phyloP scores from a whole-genome alignment of 768 basidiomycete species.

The Termitomyces sp. region DNA sequence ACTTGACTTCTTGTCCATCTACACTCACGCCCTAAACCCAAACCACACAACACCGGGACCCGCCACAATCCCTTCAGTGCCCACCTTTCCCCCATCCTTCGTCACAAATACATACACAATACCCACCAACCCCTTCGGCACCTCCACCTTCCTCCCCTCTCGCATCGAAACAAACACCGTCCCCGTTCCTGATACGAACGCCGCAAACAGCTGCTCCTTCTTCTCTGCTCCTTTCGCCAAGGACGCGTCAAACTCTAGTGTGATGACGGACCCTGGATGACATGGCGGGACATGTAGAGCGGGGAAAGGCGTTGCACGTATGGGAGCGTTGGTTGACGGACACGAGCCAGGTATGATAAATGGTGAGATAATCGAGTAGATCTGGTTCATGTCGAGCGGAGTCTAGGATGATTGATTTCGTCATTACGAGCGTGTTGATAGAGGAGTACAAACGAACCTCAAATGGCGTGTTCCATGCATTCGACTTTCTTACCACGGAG shows the following conservation, averaged over 20 bases:
- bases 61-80: conserved; percentile 50
- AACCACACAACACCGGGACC: conserved; percentile 51
- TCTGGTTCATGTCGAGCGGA: conserved; percentile 37
- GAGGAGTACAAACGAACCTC: conserved; percentile 36
- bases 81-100: conserved; percentile 31
- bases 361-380: conserved; percentile 34
- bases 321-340: conserved; percentile 47
- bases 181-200: conserved; percentile 47
- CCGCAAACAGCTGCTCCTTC: conserved; percentile 31
- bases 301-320: conserved; percentile 45
- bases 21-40: conserved; percentile 18
- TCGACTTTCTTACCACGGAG: conserved; percentile 34
- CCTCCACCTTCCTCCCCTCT: conserved; percentile 26
- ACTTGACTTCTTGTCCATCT: too few species aligned
- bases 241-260: conserved; percentile 22
- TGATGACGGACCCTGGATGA: conserved; percentile 16
- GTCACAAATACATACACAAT: conserved; percentile 51
- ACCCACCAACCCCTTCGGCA: conserved; percentile 45
- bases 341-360: conserved; percentile 47
- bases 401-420: conserved; percentile 23
- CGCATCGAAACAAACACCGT: conserved; percentile 35
- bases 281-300: conserved; percentile 30
- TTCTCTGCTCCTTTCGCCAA: conserved; percentile 8
- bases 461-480: conserved; percentile 32
- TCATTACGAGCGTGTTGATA: too few species aligned